These are phyloP conservation scores for Boletus eberwhitei DNA, from an alignment of 768 basidiomycete species.

Conservation along the genomic window DNA sequence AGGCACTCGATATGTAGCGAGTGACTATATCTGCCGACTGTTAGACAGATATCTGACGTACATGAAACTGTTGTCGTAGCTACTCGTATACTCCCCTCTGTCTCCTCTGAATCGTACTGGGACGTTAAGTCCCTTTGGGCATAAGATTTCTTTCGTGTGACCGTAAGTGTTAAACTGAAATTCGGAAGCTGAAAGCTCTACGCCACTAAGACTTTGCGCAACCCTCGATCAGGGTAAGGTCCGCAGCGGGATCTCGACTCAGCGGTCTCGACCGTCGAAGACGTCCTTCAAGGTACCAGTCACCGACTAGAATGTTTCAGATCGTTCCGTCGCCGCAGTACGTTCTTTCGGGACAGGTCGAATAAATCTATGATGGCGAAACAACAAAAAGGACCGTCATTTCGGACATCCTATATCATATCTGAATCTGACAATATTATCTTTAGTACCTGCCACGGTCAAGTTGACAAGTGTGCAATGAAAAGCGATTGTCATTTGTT, in stretches of 20 bases:
- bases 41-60: background rate
- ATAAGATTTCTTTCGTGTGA: background rate
- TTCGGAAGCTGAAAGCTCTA: too few species aligned
- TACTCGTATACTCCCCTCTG: background rate
- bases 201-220: background rate
- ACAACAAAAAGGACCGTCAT: too few species aligned
- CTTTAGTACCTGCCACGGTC: background rate
- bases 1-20: background rate
- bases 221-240: slow-evolving; percentile 13
- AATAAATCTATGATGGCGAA: too few species aligned
- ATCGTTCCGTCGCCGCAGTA: background rate
- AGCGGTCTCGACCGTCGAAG: slow-evolving; percentile 10
- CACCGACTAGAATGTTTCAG: background rate
- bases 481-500: background rate
- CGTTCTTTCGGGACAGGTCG: background rate
- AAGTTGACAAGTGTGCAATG: background rate
- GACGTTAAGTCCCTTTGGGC: background rate
- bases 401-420: too few species aligned
- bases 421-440: too few species aligned
- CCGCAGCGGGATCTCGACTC: slow-evolving; percentile 10
- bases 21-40: too few species aligned
- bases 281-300: background rate
- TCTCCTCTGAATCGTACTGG: background rate
- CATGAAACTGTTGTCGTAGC: background rate
- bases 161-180: too few species aligned